Conservation (phyloP, 768 basidiomycete species). For the Kwoniella shandongensis region DNA sequence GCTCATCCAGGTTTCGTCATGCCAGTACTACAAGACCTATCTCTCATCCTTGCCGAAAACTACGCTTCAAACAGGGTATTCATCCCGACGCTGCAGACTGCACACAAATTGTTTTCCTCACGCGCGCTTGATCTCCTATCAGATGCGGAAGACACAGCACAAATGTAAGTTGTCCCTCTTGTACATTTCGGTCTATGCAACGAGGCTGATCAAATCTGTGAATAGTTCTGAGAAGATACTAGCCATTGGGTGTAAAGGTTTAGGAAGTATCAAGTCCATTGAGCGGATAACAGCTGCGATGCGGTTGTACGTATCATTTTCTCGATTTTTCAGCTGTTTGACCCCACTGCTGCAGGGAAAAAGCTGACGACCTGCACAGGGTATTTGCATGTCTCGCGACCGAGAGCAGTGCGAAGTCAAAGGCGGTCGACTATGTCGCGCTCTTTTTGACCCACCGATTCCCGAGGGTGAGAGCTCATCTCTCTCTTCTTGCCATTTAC, state of each 20-base stretch:
- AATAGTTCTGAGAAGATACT: slow-evolving; percentile 54
- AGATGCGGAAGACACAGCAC: neutral
- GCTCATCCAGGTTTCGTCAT: neutral
- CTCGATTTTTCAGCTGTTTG: no score
- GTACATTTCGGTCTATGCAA: no score
- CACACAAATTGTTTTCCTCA: slow-evolving; percentile 70
- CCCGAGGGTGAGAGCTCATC: slow-evolving; percentile 63
- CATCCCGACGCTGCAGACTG: slow-evolving; percentile 76
- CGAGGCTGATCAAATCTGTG: slow-evolving; percentile 9
- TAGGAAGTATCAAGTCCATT: slow-evolving; percentile 73
- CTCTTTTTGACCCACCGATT: slow-evolving; percentile 75
- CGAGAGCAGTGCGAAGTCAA: slow-evolving; percentile 55
- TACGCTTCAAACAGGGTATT: slow-evolving; percentile 68
- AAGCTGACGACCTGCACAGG: slow-evolving; percentile 55
- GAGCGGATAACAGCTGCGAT: slow-evolving; percentile 76
- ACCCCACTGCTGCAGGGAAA: no score
- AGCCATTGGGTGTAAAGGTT: slow-evolving; percentile 63
- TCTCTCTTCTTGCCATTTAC: neutral
- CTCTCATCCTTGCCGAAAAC: slow-evolving; percentile 61
- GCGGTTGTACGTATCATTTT: slow-evolving; percentile 67
- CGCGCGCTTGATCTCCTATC: slow-evolving; percentile 58
- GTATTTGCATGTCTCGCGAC: slow-evolving; percentile 66
- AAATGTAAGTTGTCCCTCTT: slow-evolving; percentile 15
- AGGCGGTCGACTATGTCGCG: slow-evolving; percentile 57
- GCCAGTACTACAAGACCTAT: slow-evolving; percentile 61